Evolutionary conservation across 345 rosid genomes (phyloP), one percentile per base, ranked within the genome.

Genomic region (Camelina neglecta): DNA sequence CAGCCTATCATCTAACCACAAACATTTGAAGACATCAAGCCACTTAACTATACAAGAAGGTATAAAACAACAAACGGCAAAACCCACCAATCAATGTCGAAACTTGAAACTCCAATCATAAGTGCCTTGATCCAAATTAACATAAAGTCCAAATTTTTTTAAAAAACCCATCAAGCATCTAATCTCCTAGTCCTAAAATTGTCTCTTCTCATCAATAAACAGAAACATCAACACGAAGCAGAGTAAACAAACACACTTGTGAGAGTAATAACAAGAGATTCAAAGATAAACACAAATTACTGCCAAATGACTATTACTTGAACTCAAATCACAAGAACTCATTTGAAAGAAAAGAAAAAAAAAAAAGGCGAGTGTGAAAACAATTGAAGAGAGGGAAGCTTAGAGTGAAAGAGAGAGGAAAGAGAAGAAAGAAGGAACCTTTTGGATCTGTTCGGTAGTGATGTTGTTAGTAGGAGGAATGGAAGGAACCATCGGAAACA

Each of bases 381-480:
- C 29, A 26, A 26, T 1, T 24, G 0, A 13, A 39, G 47, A 42
- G 47, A 57, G 4, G 47, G 59, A 45, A 47, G 18, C 18, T 0
- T 0, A 18, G 18, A 18, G 18, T 18, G 18, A 18, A 18, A 18
- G 18, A 44, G 5, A 3, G 73, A 71, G 65, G 68, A 65, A 72
- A 72, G 51, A 18, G 73, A 71, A 71, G 68, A 65, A 72, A 72
- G 51, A 18, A 59, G 53, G 41, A 56, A 90, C 99, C 97, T 90
- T 92, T 80, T 95, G 99, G 88, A 95, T 90, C 90, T 94, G 97
- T 71, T 94, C 98, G 21, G 98, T 92, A 69, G 97, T 87, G 81
- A 92, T 88, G 76, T 88, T 92, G 76, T 88, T 92, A 13, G 86
- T 35, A 2, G 96, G 84, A 4, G 93, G 93, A 45, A 82, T 81